Base-by-base conservation (phyloP, 2,329 filamentous ascomycete species). In the Chaetomium strumarium region DNA sequence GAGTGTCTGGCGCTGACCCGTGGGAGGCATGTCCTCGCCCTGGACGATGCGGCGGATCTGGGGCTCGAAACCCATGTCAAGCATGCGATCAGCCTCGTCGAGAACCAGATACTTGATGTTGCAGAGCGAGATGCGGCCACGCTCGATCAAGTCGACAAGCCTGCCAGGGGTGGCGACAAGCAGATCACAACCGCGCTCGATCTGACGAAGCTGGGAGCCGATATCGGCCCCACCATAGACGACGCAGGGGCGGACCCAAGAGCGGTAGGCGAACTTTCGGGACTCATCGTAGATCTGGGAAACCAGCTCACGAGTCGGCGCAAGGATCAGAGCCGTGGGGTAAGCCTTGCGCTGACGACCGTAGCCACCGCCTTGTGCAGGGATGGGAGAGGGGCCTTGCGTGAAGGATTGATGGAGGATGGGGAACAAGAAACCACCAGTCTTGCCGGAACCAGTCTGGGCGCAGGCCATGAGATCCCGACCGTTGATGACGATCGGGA, bases 11-110 rank as follows among this genome's bases (percentile, higher is more conserved):
- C 93, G 91, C 64, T 80, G 77, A 61, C 84, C 76, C 56, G 92
- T 88, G 49, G 74, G 72, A 53, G 93, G 93, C 93, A 99, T 99
- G 66, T 99, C 93, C 75, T 97, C 93, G 56, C 90, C 90, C 75
- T 97, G 92, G 42, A 99, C 93, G 66, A 99, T 97, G 66, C 92
- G 88, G 67, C 93, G 91, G 69, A 99, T 99, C 77, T 99, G 93
- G 66, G 93, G 93, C 79, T 99, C 93, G 80, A 99, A 99, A 93
- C 93, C 93, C 93, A 99, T 99, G 81, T 99, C 93, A 80, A 99
- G 81, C 93, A 99, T 99, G 72, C 93, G 93, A 78, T 99, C 93
- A 72, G 93, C 93, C 83, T 99, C 93, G 65, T 99, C 93, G 51
- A 99, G 88, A 64, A 99, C 90, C 58, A 99, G 83, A 71, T 99